Conservation (phyloP, 2,329 filamentous ascomycete species). For the Talaromyces sp. region DNA sequence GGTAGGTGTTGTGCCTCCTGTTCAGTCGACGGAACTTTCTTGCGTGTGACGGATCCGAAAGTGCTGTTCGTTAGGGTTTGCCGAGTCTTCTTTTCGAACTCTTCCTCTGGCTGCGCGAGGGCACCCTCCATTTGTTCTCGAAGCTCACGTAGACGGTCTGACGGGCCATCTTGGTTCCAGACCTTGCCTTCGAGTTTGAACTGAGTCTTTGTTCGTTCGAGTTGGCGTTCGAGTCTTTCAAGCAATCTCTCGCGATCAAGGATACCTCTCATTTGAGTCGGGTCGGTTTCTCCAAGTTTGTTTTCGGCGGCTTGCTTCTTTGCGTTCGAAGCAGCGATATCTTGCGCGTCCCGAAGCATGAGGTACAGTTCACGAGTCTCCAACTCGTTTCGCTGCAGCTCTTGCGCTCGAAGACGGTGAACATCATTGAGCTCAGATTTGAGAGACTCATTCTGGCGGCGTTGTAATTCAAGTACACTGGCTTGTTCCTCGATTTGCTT, state of each 20-base stretch:
- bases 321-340: constrained; percentile 88
- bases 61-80: constrained; percentile 67
- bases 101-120: constrained; percentile 49
- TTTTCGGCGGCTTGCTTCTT: constrained; percentile 49
- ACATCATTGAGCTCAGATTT: constrained; percentile 86
- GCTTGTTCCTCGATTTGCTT: constrained; percentile 91
- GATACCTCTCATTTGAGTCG: constrained; percentile 81
- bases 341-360: constrained; percentile 95
- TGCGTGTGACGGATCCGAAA: constrained; percentile 67
- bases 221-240: constrained; percentile 88
- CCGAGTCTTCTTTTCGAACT: constrained; percentile 54
- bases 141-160: constrained; percentile 84
- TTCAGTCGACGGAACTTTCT: constrained; percentile 41
- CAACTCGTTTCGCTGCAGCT: constrained; percentile 89
- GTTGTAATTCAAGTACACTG: constrained; percentile 83
- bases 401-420: constrained; percentile 79
- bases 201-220: constrained; percentile 95
- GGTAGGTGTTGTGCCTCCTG: constrained; percentile 47
- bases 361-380: constrained; percentile 96
- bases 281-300: constrained; percentile 60
- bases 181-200: constrained; percentile 93
- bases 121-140: constrained; percentile 88
- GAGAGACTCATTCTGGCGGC: constrained; percentile 77
- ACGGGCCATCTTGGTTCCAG: constrained; percentile 83
- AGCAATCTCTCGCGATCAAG: constrained; percentile 88